Evolutionary conservation across 805 yeast species (phyloP).

Genomic region (Starmera dryadoides): DNA sequence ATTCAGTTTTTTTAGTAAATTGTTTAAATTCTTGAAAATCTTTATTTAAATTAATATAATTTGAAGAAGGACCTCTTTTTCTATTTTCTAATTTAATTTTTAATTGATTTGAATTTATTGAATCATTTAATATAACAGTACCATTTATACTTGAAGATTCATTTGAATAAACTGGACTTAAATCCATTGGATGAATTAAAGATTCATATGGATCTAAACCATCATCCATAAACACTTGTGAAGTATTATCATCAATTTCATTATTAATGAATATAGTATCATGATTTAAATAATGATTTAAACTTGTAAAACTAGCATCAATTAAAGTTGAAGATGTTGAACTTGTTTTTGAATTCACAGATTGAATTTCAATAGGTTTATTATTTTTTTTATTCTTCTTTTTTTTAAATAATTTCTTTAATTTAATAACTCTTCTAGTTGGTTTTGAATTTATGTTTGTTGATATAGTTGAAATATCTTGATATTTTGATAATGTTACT

Average conservation of each 20-base stretch:
- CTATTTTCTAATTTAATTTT: neutral
- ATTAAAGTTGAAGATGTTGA: neutral
- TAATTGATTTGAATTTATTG: neutral
- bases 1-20: neutral
- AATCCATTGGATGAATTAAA: constrained; percentile 17
- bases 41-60: constrained; percentile 8
- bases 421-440: constrained; percentile 17
- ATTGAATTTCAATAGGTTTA: too few species aligned
- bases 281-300: neutral
- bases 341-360: neutral
- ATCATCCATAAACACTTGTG: neutral
- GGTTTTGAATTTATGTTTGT: neutral
- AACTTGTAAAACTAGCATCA: neutral
- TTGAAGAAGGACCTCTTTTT: constrained; percentile 10
- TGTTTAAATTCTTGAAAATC: constrained; percentile 3
- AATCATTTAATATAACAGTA: too few species aligned
- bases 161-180: constrained; percentile 5
- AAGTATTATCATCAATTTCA: constrained; percentile 3
- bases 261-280: neutral
- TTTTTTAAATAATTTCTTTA: constrained; percentile 5
- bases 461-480: neutral
- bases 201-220: constrained; percentile 17
- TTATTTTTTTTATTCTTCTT: neutral
- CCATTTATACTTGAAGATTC: neutral
- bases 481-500: constrained; percentile 5